phyloP scores from a whole-genome alignment of 2,329 filamentous ascomycete genomes.

The Ceratocystis diversiconidia region DNA sequence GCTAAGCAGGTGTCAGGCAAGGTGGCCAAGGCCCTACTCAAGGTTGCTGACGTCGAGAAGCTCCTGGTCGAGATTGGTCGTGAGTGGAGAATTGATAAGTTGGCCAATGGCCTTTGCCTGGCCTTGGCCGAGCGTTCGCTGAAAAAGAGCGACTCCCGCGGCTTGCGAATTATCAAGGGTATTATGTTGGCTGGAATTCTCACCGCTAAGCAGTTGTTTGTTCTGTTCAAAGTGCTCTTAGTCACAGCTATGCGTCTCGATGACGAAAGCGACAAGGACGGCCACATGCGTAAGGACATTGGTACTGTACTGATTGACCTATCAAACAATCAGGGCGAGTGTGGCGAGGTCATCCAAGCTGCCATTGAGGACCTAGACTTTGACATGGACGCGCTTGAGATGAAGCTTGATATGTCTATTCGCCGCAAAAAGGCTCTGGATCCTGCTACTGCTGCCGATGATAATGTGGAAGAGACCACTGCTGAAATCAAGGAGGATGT shows the following conservation, averaged over 20 bases:
- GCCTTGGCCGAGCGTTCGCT: slow-evolving; percentile 47
- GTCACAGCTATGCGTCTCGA: slow-evolving; percentile 44
- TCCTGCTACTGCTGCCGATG: slow-evolving; percentile 33
- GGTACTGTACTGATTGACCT: slow-evolving; percentile 53
- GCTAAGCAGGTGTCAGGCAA: slow-evolving; percentile 53
- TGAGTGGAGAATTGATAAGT: slow-evolving; percentile 53
- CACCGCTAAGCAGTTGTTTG: slow-evolving; percentile 46
- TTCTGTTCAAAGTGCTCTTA: slow-evolving; percentile 52
- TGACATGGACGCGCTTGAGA: slow-evolving; percentile 60
- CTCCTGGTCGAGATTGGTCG: slow-evolving; percentile 47
- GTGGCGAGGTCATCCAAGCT: slow-evolving; percentile 50
- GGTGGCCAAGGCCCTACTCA: slow-evolving; percentile 55
- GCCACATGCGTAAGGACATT: slow-evolving; percentile 46
- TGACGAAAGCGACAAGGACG: slow-evolving; percentile 39
- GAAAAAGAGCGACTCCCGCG: slow-evolving; percentile 43
- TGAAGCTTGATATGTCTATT: slow-evolving; percentile 58
- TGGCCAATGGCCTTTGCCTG: slow-evolving; percentile 58
- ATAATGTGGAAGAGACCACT: slow-evolving; percentile 32
- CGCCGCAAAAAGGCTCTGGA: slow-evolving; percentile 41
- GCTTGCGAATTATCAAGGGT: slow-evolving; percentile 45
- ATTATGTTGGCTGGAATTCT: slow-evolving; percentile 47
- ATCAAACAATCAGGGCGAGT: slow-evolving; percentile 42
- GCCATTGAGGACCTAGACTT: slow-evolving; percentile 53
- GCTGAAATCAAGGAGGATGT: slow-evolving; percentile 27
- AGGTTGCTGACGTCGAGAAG: slow-evolving; percentile 44